A percentile compares a stretch with the other conserved stretches of the same genome.
Conservation (phyloP, 139 green algal species). For the Asterochloris sp. region DNA sequence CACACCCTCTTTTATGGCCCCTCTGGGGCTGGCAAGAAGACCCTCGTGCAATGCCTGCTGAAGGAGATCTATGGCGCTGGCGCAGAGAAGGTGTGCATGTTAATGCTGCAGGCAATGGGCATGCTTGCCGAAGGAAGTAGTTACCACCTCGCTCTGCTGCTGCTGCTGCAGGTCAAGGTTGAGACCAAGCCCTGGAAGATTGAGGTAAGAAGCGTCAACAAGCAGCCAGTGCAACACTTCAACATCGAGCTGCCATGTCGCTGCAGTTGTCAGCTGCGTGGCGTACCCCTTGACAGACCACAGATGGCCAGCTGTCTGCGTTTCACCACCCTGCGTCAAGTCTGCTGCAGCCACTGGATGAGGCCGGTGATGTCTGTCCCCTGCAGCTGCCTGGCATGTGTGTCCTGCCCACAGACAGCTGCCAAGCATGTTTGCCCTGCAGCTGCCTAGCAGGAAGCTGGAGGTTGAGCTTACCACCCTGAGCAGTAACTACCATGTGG, state of each 20-base stretch:
- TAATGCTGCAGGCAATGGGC: neutral
- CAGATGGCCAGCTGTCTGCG: too few relatives aligned
- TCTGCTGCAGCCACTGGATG: neutral
- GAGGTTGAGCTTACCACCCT: conserved; percentile 96
- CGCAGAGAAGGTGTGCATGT: conserved; percentile 80
- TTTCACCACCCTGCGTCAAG: neutral
- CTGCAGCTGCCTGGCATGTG: neutral
- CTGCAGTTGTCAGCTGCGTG: too few relatives aligned
- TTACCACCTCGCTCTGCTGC: neutral
- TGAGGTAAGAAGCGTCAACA: conserved; percentile 29
- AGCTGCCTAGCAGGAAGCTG: conserved; percentile 83
- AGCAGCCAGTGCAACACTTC: neutral
- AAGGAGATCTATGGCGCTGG: conserved; percentile 86
- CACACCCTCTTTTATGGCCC: conserved; percentile 97
- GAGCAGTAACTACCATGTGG: conserved; percentile 86
- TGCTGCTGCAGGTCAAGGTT: conserved; percentile 63
- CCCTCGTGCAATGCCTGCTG: conserved; percentile 88
- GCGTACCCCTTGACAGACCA: too few relatives aligned
- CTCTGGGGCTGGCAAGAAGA: conserved; percentile 94
- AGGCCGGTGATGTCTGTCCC: neutral
- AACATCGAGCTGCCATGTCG: neutral
- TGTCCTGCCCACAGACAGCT: too few relatives aligned
- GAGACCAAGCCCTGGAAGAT: conserved; percentile 95
- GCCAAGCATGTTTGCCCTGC: neutral
- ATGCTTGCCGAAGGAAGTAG: neutral